phyloP scores from a whole-genome alignment of 73 alveolate species.

The Paramecium sonneborni region DNA sequence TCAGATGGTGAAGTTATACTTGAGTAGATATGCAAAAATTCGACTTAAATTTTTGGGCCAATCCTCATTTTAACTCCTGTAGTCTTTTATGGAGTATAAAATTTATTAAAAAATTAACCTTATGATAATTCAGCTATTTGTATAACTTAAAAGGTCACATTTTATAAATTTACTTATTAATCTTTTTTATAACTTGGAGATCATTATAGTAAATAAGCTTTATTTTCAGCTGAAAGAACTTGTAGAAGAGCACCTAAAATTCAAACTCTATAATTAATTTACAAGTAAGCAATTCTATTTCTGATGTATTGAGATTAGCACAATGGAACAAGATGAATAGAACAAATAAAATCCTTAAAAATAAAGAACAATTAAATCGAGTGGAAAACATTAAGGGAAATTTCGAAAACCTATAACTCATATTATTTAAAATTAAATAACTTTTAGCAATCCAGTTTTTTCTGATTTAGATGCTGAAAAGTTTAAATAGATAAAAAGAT shows the following conservation, averaged over 20 bases:
- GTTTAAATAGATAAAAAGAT: slow-evolving; percentile 45
- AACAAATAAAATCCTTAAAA: not conserved
- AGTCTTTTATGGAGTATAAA: not conserved
- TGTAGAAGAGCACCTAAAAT: slow-evolving; percentile 13
- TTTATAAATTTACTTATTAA: not conserved
- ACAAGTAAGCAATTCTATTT: not conserved
- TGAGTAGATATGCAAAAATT: not conserved
- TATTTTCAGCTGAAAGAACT: not conserved
- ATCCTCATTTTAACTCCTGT: slow-evolving; percentile 6
- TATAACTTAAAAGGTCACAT: not conserved
- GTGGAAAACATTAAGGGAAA: not conserved
- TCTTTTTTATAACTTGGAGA: slow-evolving; percentile 25
- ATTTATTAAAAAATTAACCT: not conserved
- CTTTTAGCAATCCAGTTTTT: slow-evolving; percentile 39
- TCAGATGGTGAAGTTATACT: slow-evolving; percentile 44
- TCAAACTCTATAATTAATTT: not conserved
- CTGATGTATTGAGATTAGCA: not conserved
- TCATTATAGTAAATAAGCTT: slow-evolving; percentile 1
- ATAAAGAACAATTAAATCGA: not conserved
- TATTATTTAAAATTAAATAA: not conserved
- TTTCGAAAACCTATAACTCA: not conserved
- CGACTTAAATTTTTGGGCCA: slow-evolving; percentile 10
- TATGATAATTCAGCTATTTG: slow-evolving; percentile 13
- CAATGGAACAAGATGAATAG: not conserved
- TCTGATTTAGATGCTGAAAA: slow-evolving; percentile 44